phyloP scores from a whole-genome alignment of 768 basidiomycete species.

The Sarcomyxa edulis region DNA sequence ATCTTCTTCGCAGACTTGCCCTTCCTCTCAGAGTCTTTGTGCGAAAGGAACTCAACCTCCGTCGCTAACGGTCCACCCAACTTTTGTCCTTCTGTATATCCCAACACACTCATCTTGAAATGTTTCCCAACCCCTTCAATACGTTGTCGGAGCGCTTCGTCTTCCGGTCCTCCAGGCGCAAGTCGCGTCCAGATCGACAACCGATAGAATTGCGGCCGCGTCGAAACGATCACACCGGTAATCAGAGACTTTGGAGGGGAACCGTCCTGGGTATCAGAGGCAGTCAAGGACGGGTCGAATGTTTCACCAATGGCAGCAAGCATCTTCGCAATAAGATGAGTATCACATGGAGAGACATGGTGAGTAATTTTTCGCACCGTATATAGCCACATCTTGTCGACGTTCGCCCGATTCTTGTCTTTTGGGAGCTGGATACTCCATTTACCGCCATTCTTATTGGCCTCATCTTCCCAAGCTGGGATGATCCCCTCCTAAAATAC shows the following conservation, averaged over 20 bases:
- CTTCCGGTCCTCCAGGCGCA: slow-evolving; percentile 54
- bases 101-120: slow-evolving; percentile 90
- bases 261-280: slow-evolving; percentile 31
- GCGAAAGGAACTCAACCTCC: slow-evolving; percentile 91
- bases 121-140: slow-evolving; percentile 82
- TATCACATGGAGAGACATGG: slow-evolving; percentile 1
- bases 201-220: slow-evolving; percentile 92
- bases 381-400: slow-evolving; percentile 98
- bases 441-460: slow-evolving; percentile 96
- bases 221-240: slow-evolving; percentile 93
- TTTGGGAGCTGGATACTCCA: slow-evolving; percentile 98
- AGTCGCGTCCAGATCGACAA: slow-evolving; percentile 96
- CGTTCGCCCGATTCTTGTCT: slow-evolving; percentile 79
- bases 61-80: slow-evolving; percentile 85
- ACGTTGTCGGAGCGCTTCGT: slow-evolving; percentile 62
- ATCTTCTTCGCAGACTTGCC: slow-evolving; percentile 81
- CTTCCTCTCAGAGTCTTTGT: slow-evolving; percentile 95
- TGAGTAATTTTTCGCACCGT: slow-evolving; percentile 59
- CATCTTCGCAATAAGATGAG: slow-evolving; percentile 61
- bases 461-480: slow-evolving; percentile 96
- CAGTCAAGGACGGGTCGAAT: slow-evolving; percentile 81
- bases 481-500: slow-evolving; percentile 80
- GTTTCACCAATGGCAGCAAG: slow-evolving; percentile 99
- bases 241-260: slow-evolving; percentile 56
- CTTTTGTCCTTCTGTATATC: slow-evolving; percentile 68